phyloP scores from a whole-genome alignment of 2,329 filamentous ascomycete genomes.

The Botrytis fabae region DNA sequence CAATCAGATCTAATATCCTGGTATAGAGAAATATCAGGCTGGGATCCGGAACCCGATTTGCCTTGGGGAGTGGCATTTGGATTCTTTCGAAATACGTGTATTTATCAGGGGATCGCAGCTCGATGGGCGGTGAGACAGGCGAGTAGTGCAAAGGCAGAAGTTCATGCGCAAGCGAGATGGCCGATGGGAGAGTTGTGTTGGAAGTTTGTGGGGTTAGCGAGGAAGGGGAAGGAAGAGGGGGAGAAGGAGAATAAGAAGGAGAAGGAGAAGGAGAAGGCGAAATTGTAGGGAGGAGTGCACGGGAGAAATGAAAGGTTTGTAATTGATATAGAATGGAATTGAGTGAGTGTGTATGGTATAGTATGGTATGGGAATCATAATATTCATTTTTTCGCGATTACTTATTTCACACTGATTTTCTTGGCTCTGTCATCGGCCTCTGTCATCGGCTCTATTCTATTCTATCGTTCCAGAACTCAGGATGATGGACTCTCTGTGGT shows the following conservation, averaged over 20 bases:
- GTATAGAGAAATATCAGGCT: constrained; percentile 69
- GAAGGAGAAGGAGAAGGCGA: constrained; percentile 42
- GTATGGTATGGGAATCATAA: neutral
- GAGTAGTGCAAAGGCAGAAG: constrained; percentile 77
- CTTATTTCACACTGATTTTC: neutral
- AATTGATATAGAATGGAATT: neutral
- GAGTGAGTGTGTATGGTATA: neutral
- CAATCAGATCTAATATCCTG: constrained; percentile 60
- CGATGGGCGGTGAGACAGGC: constrained; percentile 83
- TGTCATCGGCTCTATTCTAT: too few relatives aligned
- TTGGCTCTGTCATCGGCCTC: too few relatives aligned
- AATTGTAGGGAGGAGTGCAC: constrained; percentile 40
- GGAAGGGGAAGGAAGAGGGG: constrained; percentile 39
- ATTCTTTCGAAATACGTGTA: constrained; percentile 60
- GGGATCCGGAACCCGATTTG: constrained; percentile 65
- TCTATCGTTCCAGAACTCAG: too few relatives aligned
- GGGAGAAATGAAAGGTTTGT: too few relatives aligned
- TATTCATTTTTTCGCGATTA: neutral
- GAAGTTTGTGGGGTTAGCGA: constrained; percentile 62
- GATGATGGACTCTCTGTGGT: too few relatives aligned
- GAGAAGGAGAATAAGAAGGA: constrained; percentile 31
- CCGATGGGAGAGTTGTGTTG: constrained; percentile 79
- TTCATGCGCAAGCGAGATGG: constrained; percentile 67
- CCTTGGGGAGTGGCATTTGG: constrained; percentile 63
- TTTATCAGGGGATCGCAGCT: constrained; percentile 88